Conservation (phyloP, 208 protist species). For the Trypanosoma lewisi region DNA sequence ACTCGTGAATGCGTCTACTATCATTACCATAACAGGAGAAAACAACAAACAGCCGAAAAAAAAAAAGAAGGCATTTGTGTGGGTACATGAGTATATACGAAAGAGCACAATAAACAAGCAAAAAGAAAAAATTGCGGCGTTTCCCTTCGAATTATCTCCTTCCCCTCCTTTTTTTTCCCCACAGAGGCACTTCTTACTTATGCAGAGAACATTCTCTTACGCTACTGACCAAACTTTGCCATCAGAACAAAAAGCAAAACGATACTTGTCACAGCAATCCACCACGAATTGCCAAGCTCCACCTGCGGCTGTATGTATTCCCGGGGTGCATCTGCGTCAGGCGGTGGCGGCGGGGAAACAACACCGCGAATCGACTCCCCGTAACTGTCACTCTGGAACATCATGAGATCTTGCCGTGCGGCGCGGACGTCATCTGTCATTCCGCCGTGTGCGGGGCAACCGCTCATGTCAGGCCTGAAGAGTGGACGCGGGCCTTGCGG, state of each 20-base stretch:
- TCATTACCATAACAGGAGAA: too few species aligned
- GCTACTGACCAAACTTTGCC: slow-evolving; percentile 44
- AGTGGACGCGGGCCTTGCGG: slow-evolving; percentile 33
- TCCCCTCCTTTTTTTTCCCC: neutral
- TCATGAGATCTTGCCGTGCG: slow-evolving; percentile 46
- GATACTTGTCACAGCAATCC: slow-evolving; percentile 44
- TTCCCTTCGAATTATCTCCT: neutral
- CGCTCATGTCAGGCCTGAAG: slow-evolving; percentile 38
- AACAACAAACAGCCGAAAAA: too few species aligned
- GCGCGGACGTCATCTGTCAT: slow-evolving; percentile 46
- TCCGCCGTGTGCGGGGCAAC: slow-evolving; percentile 37
- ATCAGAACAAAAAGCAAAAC: slow-evolving; percentile 31
- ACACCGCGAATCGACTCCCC: slow-evolving; percentile 49
- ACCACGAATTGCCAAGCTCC: slow-evolving; percentile 40
- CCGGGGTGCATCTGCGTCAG: slow-evolving; percentile 21
- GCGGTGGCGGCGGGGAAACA: slow-evolving; percentile 55
- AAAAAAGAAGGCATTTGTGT: slow-evolving; percentile 9
- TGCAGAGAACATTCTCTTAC: neutral
- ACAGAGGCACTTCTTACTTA: too few species aligned
- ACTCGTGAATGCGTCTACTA: too few species aligned
- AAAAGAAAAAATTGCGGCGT: too few species aligned
- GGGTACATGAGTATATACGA: neutral
- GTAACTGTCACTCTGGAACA: slow-evolving; percentile 54
- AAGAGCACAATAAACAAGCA: neutral
- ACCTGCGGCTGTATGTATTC: slow-evolving; percentile 35